Conservation (phyloP, 352 stramenopile genomes). For the Globisporangium nagaii region DNA sequence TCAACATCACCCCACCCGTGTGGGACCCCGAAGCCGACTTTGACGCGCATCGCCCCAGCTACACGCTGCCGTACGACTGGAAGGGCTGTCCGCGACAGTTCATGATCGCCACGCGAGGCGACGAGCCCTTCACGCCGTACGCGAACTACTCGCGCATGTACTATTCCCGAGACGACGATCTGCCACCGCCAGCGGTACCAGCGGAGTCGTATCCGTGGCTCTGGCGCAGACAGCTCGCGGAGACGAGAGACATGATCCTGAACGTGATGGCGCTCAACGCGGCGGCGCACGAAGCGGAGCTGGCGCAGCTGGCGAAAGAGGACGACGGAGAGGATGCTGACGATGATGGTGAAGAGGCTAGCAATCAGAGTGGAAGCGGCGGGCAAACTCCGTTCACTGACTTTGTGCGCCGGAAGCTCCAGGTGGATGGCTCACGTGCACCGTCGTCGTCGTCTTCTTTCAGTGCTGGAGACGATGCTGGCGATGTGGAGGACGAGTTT, state of each 20-base stretch:
- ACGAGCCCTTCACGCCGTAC: constrained; percentile 33
- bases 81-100: constrained; percentile 18
- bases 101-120: neutral
- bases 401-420: neutral
- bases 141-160: constrained; percentile 35
- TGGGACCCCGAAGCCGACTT: constrained; percentile 13
- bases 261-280: constrained; percentile 20
- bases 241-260: constrained; percentile 17
- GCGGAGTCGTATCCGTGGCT: constrained; percentile 43
- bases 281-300: neutral
- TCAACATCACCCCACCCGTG: constrained; percentile 25
- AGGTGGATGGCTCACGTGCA: neutral
- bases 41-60: constrained; percentile 20
- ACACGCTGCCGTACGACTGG: constrained; percentile 21
- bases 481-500: constrained; percentile 10
- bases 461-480: neutral
- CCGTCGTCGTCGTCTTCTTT: neutral
- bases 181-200: constrained; percentile 28
- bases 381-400: neutral
- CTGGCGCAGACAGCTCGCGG: constrained; percentile 25
- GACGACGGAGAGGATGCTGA: neutral
- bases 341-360: neutral
- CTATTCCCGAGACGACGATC: constrained; percentile 29
- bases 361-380: neutral
- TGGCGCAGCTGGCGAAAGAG: neutral